A percentile compares a stretch with the other conserved stretches of the same genome.
Evolutionary conservation across 805 yeast species (phyloP).

Genomic region (Candida multigemmis): DNA sequence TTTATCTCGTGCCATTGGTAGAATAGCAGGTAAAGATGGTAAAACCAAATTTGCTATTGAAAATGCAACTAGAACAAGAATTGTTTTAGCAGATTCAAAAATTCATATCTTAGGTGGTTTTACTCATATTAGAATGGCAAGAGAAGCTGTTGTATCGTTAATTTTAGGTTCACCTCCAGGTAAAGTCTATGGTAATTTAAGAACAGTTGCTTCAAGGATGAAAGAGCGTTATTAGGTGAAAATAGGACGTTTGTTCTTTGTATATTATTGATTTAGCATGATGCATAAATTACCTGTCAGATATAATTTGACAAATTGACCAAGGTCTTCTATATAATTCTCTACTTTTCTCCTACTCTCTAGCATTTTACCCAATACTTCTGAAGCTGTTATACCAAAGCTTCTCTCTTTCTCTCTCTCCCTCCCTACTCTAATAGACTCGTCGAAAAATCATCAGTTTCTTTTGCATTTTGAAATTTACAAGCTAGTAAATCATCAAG

Average conservation of each 20-base stretch:
- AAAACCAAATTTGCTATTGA: conserved; percentile 98
- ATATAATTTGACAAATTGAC: too few relatives aligned
- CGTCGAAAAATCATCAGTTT: conserved; percentile 45
- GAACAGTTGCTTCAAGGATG: conserved; percentile 94
- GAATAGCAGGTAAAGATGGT: conserved; percentile 99
- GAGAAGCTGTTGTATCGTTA: conserved; percentile 90
- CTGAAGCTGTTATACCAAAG: too few relatives aligned
- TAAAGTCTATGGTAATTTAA: conserved; percentile 92
- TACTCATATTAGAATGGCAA: conserved; percentile 96
- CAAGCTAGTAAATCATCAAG: conserved; percentile 57
- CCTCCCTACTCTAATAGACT: conserved; percentile 20
- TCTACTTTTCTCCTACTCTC: too few relatives aligned
- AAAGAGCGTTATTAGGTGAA: conserved; percentile 74
- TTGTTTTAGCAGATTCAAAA: conserved; percentile 92
- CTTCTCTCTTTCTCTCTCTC: too few relatives aligned
- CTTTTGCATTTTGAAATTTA: conserved; percentile 37
- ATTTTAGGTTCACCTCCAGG: conserved; percentile 98
- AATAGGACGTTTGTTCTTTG: too few relatives aligned
- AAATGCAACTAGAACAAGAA: conserved; percentile 96
- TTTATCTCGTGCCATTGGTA: conserved; percentile 96
- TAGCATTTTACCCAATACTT: too few relatives aligned
- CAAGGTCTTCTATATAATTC: too few relatives aligned
- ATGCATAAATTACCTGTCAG: too few relatives aligned
- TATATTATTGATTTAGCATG: too few relatives aligned
- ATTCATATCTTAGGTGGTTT: conserved; percentile 96